A percentile compares a stretch with the other conserved stretches of the same genome.
Conservation (phyloP, 1,284 basidiomycete genomes). For the Cryptococcus sp. region DNA sequence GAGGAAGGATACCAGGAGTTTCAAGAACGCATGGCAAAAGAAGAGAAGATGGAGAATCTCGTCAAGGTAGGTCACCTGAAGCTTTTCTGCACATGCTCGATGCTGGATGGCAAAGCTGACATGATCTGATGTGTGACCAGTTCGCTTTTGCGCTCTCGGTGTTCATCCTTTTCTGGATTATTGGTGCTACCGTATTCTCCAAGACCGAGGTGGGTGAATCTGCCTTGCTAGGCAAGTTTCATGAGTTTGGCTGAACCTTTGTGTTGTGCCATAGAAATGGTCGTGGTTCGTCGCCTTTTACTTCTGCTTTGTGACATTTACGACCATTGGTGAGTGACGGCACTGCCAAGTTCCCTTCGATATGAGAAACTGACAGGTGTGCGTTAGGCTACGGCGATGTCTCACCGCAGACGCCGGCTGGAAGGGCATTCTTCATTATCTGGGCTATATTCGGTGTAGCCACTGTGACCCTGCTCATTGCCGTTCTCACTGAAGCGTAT, state of each 20-base stretch:
- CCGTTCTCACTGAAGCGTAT: slow-evolving; percentile 67
- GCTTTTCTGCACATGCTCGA: not conserved
- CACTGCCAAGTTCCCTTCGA: slow-evolving; percentile 57
- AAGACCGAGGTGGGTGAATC: slow-evolving; percentile 53
- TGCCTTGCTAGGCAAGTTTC: slow-evolving; percentile 56
- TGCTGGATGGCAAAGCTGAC: not conserved
- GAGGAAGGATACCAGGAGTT: slow-evolving; percentile 42
- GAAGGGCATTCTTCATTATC: slow-evolving; percentile 73
- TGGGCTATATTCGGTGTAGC: slow-evolving; percentile 78
- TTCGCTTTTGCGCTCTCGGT: slow-evolving; percentile 56
- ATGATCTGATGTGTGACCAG: slow-evolving; percentile 1
- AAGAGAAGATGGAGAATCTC: slow-evolving; percentile 58
- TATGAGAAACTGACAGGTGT: slow-evolving; percentile 39
- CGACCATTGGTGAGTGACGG: slow-evolving; percentile 32
- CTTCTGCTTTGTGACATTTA: slow-evolving; percentile 25
- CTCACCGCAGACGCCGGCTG: slow-evolving; percentile 63
- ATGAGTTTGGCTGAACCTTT: slow-evolving; percentile 50
- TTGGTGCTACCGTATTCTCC: slow-evolving; percentile 62
- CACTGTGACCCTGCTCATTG: slow-evolving; percentile 67
- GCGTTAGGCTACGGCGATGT: slow-evolving; percentile 66
- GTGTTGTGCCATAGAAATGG: slow-evolving; percentile 58
- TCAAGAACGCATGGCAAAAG: slow-evolving; percentile 40
- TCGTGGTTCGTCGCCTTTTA: slow-evolving; percentile 56
- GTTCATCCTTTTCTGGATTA: slow-evolving; percentile 64
- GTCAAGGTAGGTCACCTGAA: slow-evolving; percentile 54